Percentiles rank a stretch among this genome's conserved stretches.
Evolutionary conservation across 345 rosid species (phyloP).

Genomic region (Euphorbia pulcherrima): DNA sequence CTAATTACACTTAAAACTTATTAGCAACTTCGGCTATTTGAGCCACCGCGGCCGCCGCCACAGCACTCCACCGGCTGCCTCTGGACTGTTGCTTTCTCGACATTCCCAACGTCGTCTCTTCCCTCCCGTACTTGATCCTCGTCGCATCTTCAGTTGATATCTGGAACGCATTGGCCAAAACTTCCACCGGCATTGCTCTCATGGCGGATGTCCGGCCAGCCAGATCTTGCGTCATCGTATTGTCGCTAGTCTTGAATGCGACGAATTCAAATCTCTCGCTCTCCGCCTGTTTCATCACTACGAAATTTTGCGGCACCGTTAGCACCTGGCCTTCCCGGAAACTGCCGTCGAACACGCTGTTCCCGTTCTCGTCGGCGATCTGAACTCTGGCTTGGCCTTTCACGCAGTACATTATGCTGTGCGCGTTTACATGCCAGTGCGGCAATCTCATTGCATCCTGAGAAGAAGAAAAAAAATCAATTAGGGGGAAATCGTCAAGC

Average conservation of each 20-base stretch:
- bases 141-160: constrained; percentile 58
- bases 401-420: constrained; percentile 54
- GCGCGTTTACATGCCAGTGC: constrained; percentile 59
- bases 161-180: constrained; percentile 47
- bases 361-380: constrained; percentile 53
- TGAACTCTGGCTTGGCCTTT: constrained; percentile 53
- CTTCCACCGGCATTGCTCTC: constrained; percentile 51
- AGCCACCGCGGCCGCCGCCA: constrained; percentile 28
- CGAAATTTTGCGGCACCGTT: constrained; percentile 63
- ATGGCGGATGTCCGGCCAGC: constrained; percentile 52
- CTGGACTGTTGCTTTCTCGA: constrained; percentile 19
- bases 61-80: constrained; percentile 29
- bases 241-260: constrained; percentile 59
- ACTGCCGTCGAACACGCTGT: constrained; percentile 45
- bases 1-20: too few species aligned
- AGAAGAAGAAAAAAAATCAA: background rate
- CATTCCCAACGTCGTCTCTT: constrained; percentile 39
- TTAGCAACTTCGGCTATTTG: background rate
- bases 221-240: constrained; percentile 39
- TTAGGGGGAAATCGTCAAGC: background rate
- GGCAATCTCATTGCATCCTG: constrained; percentile 63
- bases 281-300: constrained; percentile 45
- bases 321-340: constrained; percentile 53
- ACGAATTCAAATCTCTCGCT: constrained; percentile 57
- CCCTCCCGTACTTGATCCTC: constrained; percentile 45